These are phyloP conservation scores for Neocucurbitaria cava DNA, from an alignment of 2,329 filamentous ascomycete species.

Conservation along the genomic window DNA sequence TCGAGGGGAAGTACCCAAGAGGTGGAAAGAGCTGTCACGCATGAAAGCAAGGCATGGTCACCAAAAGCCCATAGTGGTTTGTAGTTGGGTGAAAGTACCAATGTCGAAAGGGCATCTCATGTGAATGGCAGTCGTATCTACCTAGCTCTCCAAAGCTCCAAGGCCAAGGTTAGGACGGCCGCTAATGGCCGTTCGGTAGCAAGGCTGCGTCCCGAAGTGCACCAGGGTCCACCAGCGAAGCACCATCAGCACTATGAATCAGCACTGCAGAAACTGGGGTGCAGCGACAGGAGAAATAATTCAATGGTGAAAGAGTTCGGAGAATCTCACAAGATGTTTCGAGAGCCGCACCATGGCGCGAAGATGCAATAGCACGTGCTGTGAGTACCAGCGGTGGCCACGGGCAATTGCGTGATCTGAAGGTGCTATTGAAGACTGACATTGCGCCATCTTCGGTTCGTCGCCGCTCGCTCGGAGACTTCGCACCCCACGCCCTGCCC, in stretches of 20 bases:
- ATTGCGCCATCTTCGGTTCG: slow-evolving; percentile 18
- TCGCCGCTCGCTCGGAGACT: slow-evolving; percentile 4
- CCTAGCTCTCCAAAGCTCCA: neutral
- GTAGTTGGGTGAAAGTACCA: neutral
- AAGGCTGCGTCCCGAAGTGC: neutral
- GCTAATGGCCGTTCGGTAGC: neutral
- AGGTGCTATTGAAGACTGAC: slow-evolving; percentile 15
- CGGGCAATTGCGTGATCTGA: slow-evolving; percentile 20
- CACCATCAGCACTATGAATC: neutral
- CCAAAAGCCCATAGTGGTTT: neutral
- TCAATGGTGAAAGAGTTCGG: neutral
- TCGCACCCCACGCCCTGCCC: slow-evolving; percentile 1
- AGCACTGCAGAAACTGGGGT: too few relatives aligned
- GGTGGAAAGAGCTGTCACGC: neutral
- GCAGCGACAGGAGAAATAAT: neutral
- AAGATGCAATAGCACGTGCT: slow-evolving; percentile 2
- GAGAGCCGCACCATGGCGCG: neutral
- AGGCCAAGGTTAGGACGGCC: neutral
- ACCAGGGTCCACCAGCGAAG: neutral
- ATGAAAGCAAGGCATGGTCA: neutral
- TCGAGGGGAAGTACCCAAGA: neutral
- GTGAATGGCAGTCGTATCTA: too few relatives aligned
- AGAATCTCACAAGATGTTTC: neutral
- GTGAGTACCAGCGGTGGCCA: neutral
- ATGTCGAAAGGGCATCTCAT: neutral